These are phyloP conservation scores for Pseudodiploospora longispora DNA, from an alignment of 2,329 filamentous ascomycete genomes.

Conservation along the genomic window DNA sequence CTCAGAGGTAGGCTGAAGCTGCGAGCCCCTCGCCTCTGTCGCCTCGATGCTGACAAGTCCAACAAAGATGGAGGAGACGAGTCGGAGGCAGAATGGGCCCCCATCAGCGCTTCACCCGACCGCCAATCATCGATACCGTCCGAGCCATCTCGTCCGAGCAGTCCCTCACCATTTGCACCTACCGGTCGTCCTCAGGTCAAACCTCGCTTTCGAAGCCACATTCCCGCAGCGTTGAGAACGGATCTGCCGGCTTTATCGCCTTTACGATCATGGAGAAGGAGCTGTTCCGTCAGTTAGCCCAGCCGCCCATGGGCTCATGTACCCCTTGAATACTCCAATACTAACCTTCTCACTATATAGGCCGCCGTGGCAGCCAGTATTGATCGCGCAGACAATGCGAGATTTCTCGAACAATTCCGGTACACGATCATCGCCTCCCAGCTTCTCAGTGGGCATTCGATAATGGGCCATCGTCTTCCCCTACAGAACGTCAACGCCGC, in stretches of 20 bases:
- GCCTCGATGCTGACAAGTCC: conserved; percentile 3
- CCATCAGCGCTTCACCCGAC: conserved; percentile 28
- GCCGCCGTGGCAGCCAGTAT: conserved; percentile 64
- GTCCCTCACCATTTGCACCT: conserved; percentile 46
- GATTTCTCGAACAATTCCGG: conserved; percentile 85
- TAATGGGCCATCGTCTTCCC: conserved; percentile 26
- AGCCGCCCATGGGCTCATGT: neutral
- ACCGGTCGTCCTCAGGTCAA: conserved; percentile 46
- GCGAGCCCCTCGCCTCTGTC: conserved; percentile 1
- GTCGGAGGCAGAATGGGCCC: conserved; percentile 38
- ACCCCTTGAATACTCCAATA: neutral
- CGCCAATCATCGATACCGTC: conserved; percentile 19
- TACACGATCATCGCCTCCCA: conserved; percentile 92
- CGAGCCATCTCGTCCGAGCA: conserved; percentile 37
- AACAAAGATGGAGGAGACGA: conserved; percentile 39
- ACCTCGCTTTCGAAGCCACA: conserved; percentile 42
- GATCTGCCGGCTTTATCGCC: conserved; percentile 29
- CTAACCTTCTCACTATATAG: conserved; percentile 28
- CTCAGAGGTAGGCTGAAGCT: conserved; percentile 59
- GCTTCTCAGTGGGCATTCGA: conserved; percentile 65
- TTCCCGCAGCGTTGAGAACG: conserved; percentile 35
- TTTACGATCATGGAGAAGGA: conserved; percentile 38
- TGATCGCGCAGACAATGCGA: conserved; percentile 69
- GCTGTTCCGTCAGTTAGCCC: conserved; percentile 40
- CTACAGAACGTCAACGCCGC: conserved; percentile 11